A percentile compares a stretch with the other conserved stretches of the same genome.
These are phyloP conservation scores for Cymodocea nodosa DNA, from an alignment of 116 monocot species.

Conservation along the genomic window DNA sequence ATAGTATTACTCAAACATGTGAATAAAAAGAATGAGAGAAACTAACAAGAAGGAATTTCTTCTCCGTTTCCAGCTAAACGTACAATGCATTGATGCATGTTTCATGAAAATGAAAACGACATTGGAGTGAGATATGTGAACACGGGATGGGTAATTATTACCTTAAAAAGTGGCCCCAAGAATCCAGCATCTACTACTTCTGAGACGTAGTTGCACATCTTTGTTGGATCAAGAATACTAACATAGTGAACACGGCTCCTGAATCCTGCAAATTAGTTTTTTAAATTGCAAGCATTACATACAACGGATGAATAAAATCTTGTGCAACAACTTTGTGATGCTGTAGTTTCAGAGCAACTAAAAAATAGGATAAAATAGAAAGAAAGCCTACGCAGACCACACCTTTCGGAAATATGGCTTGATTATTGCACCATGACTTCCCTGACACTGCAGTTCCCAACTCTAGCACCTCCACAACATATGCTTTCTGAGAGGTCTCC, in stretches of 20 bases:
- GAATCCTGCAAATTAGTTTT: slow-evolving; percentile 42
- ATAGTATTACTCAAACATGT: too few species aligned
- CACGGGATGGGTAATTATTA: neutral
- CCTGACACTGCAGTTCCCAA: slow-evolving; percentile 42
- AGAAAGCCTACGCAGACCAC: neutral
- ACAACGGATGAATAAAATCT: neutral
- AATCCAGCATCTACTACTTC: slow-evolving; percentile 78
- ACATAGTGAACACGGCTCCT: slow-evolving; percentile 53
- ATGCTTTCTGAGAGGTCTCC: slow-evolving; percentile 1
- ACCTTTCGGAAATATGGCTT: slow-evolving; percentile 91
- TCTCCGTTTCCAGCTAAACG: too few species aligned
- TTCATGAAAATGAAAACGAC: too few species aligned
- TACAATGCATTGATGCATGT: too few species aligned
- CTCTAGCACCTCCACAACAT: slow-evolving; percentile 35
- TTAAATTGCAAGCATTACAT: neutral
- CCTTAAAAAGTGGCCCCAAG: slow-evolving; percentile 77
- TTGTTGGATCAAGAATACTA: slow-evolving; percentile 51
- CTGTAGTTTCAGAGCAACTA: too few species aligned
- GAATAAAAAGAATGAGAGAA: too few species aligned
- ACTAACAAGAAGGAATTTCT: too few species aligned
- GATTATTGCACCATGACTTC: slow-evolving; percentile 50
- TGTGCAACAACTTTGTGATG: too few species aligned
- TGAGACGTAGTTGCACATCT: slow-evolving; percentile 56
- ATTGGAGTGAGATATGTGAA: neutral
- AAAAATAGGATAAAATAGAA: too few species aligned